Evolutionary conservation across 257 asterid genomes (phyloP).

Genomic region (Ophiorrhiza pumila): DNA sequence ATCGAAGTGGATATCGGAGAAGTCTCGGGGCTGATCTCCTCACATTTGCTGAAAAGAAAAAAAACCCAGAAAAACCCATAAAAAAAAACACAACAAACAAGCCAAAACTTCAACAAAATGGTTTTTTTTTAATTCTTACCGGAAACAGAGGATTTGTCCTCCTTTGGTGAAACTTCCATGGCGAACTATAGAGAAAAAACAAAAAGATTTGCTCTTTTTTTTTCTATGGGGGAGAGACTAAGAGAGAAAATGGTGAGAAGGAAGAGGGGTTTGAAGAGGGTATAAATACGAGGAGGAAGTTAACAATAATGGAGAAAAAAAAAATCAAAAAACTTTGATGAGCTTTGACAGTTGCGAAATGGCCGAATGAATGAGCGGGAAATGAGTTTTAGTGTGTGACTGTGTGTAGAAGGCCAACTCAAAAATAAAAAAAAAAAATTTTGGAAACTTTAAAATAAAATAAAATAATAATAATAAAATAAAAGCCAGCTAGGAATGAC

Average conservation of each 20-base stretch:
- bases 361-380: slow-evolving; percentile 15
- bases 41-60: slow-evolving; percentile 18
- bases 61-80: not conserved
- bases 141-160: slow-evolving; percentile 56
- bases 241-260: not conserved
- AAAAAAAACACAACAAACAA: slow-evolving; percentile 5
- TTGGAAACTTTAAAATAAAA: not conserved
- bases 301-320: not conserved
- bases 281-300: not conserved
- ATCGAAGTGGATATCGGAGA: slow-evolving; percentile 88
- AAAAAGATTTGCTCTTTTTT: not conserved
- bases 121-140: slow-evolving; percentile 29
- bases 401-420: slow-evolving; percentile 2
- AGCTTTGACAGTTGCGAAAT: slow-evolving; percentile 11
- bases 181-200: not conserved
- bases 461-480: too few relatives aligned
- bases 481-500: not conserved
- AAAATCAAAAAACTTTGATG: too few relatives aligned
- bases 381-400: slow-evolving; percentile 4
- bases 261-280: too few relatives aligned
- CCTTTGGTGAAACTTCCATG: slow-evolving; percentile 57
- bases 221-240: not conserved
- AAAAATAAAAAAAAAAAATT: not conserved
- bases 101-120: not conserved
- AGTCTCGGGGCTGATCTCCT: slow-evolving; percentile 61